Evolutionary conservation across 495 filamentous ascomycete genomes (phyloP), one percentile per base, ranked within the genome.

Genomic region (Chlorociboria aeruginascens): DNA sequence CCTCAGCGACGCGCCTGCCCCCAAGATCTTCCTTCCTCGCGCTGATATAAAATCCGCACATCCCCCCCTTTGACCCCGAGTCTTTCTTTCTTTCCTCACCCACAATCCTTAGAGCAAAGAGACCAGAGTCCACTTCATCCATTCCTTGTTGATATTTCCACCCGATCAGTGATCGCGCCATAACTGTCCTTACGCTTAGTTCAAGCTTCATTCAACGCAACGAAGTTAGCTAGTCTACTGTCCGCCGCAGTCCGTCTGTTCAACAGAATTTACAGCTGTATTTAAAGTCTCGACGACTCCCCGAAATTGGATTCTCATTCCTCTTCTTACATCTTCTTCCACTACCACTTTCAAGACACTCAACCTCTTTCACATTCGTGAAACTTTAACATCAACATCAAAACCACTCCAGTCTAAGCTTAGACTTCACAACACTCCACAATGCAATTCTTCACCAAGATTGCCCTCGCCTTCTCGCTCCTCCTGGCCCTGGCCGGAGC

Each of bases 401-500:
- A 47, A 20, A n/a, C 28, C 9, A 37, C 17, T 17, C 12, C 43
- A 40, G 35, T 14, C 48, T 52, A 41, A 34, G n/a, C n/a, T n/a
- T n/a, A n/a, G n/a, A n/a, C n/a, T n/a, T n/a, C n/a, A n/a, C n/a
- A n/a, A n/a, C n/a, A n/a, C n/a, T n/a, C n/a, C n/a, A n/a, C n/a
- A n/a, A 58, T 54, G 51, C 51, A 54, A 45, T 54, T 56, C 48
- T 30, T 40, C 43, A 50, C 9, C 33, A 41, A 29, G 46, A 17
- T 43, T 45, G 13, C 49, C 38, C 11, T 56, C 37, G 50, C 59
- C 36, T 58, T 63, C 43, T 43, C 58, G 38, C 45, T 61, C 17
- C 59, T 62, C 20, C 51, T 59, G 40, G 32, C 66, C 16, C 55
- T 62, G 32, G 53, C 46, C 39, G 62, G 60, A 29, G 63, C 64